Evolutionary conservation across 1,284 basidiomycete species (phyloP).

Genomic region (Trametes pubescens): DNA sequence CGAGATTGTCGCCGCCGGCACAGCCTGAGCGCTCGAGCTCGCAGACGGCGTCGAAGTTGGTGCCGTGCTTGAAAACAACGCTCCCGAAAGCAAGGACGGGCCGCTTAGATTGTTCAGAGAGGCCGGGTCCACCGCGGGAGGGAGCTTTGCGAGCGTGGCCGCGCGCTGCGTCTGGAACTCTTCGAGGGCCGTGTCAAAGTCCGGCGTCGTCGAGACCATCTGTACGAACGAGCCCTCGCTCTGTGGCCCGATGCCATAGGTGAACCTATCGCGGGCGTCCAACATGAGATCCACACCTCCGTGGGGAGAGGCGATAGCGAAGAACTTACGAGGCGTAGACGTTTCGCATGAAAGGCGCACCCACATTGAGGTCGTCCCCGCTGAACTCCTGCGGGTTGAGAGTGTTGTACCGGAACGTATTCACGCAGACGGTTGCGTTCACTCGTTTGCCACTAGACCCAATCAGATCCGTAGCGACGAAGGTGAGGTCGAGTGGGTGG

Average conservation of each 20-base stretch:
- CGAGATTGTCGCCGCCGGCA: too few species aligned
- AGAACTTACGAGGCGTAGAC: conserved; percentile 47
- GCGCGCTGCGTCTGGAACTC: conserved; percentile 34
- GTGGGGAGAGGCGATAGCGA: too few species aligned
- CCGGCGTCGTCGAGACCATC: conserved; percentile 38
- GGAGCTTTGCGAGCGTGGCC: conserved; percentile 12
- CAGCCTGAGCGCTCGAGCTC: too few species aligned
- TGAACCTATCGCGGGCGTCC: conserved; percentile 42
- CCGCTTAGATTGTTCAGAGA: too few species aligned
- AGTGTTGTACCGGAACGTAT: conserved; percentile 7
- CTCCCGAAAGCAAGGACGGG: too few species aligned
- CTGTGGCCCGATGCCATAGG: conserved; percentile 46
- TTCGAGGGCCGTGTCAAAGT: conserved; percentile 24
- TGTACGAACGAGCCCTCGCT: conserved; percentile 43
- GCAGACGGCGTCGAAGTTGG: too few species aligned
- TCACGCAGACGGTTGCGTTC: conserved; percentile 5
- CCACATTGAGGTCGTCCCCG: conserved; percentile 45
- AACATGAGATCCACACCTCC: neutral
- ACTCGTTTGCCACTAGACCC: conserved; percentile 3
- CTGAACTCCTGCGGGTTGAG: conserved; percentile 32
- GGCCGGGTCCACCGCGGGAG: neutral
- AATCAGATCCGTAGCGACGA: neutral
- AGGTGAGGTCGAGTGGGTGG: conserved; percentile 13
- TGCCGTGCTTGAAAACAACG: too few species aligned
- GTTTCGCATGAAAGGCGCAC: conserved; percentile 50